Conservation (phyloP, 805 yeast genomes). For the Osmozyma mogii region DNA sequence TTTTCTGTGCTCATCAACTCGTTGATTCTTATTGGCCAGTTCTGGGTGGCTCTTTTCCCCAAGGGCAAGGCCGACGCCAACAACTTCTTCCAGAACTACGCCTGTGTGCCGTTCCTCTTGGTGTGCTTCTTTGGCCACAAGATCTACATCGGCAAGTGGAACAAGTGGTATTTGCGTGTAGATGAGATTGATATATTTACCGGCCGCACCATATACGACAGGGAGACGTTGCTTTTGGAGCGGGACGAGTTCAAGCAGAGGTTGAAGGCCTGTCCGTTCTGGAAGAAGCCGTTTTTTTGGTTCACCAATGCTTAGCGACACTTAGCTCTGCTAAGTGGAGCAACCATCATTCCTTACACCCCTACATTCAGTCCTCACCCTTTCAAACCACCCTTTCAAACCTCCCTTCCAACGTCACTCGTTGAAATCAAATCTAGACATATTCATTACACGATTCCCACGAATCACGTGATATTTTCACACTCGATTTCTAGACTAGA, state of each 20-base stretch:
- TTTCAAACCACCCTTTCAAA: too few species aligned
- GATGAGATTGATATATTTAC: slow-evolving; percentile 17
- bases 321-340: too few species aligned
- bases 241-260: slow-evolving; percentile 14
- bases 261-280: slow-evolving; percentile 9
- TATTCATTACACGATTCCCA: too few species aligned
- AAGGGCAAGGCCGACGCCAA: slow-evolving; percentile 19
- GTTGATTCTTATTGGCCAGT: slow-evolving; percentile 33
- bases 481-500: too few species aligned
- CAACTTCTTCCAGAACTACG: slow-evolving; percentile 21
- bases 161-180: slow-evolving; percentile 11
- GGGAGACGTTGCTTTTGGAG: slow-evolving; percentile 18
- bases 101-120: slow-evolving; percentile 17
- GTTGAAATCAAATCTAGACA: too few species aligned
- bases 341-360: too few species aligned
- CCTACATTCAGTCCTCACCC: too few species aligned
- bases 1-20: slow-evolving; percentile 23
- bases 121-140: slow-evolving; percentile 19
- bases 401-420: too few species aligned
- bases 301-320: too few species aligned
- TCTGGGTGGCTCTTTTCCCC: slow-evolving; percentile 39
- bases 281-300: slow-evolving; percentile 12
- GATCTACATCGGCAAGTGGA: slow-evolving; percentile 15
- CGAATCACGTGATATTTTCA: too few species aligned
- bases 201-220: slow-evolving; percentile 17